Evolutionary conservation across 495 filamentous ascomycete species (phyloP), one percentile per base, ranked within the genome.

Genomic region (Pyronema domesticum): DNA sequence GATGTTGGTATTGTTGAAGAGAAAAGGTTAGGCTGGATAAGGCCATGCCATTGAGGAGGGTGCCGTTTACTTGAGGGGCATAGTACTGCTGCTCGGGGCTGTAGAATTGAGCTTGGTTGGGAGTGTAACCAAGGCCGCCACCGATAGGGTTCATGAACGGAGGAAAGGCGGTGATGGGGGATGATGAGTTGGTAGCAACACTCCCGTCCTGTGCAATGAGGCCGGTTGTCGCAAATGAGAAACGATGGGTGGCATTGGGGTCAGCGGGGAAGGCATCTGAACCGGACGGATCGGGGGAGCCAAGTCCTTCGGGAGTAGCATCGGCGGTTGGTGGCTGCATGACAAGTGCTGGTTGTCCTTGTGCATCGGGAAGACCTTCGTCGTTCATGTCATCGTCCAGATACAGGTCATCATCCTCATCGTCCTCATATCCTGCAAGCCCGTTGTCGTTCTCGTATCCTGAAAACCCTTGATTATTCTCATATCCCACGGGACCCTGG

Each of bases 321-420:
- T 52, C 18, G 19, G 51, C 51, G 5, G 48, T 48, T 3, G 54
- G 57, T 30, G 58, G 34, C 30, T 56, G 30, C 10, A 49, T 44
- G 9, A 18, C 52, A 34, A 35, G 35, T 42, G 45, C 14, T 47
- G 15, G 18, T 39, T 42, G 37, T 30, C 18, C 19, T 47, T 48
- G n/a, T 47, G 11, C 8, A 23, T 47, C 33, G 13, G 19, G 7
- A 37, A n/a, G 23, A 55, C 39, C 17, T 3, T 15, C 35, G 19
- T 53, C 43, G 19, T 84, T 82, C 44, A 86, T 71, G 2, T 85
- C 86, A 58, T 87, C 83, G 54, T 89, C 81, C 57, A 84, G 91
- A 61, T 91, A 91, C 42, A 91, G 67, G 55, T 89, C 85, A 59
- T 89, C 85, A 34, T 80, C 76, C 33, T 78, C 71, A 14, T 68